Evolutionary conservation across 306 rosid genomes (phyloP), one percentile per base, ranked within the genome.

Genomic region (Dalbergia cultrata): DNA sequence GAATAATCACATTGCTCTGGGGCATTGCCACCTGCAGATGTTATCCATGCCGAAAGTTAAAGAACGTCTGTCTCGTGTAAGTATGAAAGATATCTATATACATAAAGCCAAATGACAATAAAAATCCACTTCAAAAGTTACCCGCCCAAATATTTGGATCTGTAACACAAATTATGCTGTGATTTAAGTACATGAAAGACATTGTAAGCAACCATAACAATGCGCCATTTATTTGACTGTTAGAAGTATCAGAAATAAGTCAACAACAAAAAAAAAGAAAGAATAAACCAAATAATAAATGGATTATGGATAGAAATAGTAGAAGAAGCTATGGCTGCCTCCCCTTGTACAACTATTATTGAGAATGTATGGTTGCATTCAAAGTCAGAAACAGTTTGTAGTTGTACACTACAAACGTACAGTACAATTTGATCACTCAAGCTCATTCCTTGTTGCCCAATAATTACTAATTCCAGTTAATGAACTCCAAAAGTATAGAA

Each of bases 11-110:
- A 31, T 87, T 53, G 89, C 93, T 95, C 78, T 13, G 80, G 65
- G 98, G 98, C 97, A 95, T 93, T 70, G 82, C 74, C 18, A 80
- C 92, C 98, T 95, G 92, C 87, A 84, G 58, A 83, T 71, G 52
- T 50, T 67, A 83, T 21, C 81, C 54, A 66, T n/a, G 56, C 64
- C 4, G 62, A 71, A 33, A 56, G 44, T 73, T 77, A n/a, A 80
- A 61, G 19, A 47, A 72, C 22, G 56, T 68, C 16, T 35, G 34
- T 21, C 13, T 39, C 37, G 69, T 9, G 62, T 73, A 50, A 56
- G 11, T 62, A 34, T 34, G 14, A 39, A 12, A 57, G 17, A 75
- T 54, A 70, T 35, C 13, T 65, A 21, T 35, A 17, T 65, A 21
- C 68, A 39, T 44, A 45, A 50, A 26, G 83, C 31, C 35, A 58